phyloP scores from a whole-genome alignment of 2,329 filamentous ascomycete species.

The Dactylonectria estremocensis region DNA sequence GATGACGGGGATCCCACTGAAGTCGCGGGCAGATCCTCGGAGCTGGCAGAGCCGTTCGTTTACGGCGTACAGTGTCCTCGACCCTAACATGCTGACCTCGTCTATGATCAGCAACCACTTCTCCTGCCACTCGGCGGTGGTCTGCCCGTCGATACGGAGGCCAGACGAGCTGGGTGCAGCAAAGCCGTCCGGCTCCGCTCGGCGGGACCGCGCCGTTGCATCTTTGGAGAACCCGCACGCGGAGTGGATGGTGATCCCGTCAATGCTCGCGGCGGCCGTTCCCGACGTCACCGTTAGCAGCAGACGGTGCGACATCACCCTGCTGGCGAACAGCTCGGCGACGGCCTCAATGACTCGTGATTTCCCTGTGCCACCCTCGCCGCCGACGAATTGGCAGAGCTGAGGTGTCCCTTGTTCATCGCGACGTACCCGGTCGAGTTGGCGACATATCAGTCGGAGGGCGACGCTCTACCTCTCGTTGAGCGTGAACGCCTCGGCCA shows the following conservation, averaged over 20 bases:
- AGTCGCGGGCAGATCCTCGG: slow-evolving; percentile 5
- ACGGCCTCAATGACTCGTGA: slow-evolving; percentile 26
- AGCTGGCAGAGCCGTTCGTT: slow-evolving; percentile 18
- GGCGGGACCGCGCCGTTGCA: not conserved
- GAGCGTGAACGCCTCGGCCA: slow-evolving; percentile 9
- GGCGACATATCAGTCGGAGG: slow-evolving; percentile 24
- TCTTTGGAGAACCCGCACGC: slow-evolving; percentile 27
- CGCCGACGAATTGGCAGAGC: slow-evolving; percentile 33
- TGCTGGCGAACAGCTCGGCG: slow-evolving; percentile 18
- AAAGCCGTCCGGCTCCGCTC: not conserved
- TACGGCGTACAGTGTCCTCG: slow-evolving; percentile 15
- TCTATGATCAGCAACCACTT: slow-evolving; percentile 25
- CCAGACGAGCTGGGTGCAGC: slow-evolving; percentile 43
- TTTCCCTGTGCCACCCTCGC: slow-evolving; percentile 31
- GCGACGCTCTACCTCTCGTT: slow-evolving; percentile 21
- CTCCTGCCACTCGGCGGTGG: slow-evolving; percentile 27
- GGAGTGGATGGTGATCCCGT: slow-evolving; percentile 29
- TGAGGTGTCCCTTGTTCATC: slow-evolving; percentile 10
- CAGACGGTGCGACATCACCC: slow-evolving; percentile 4
- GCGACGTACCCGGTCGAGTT: no score
- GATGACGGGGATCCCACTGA: slow-evolving; percentile 19
- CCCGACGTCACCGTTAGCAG: slow-evolving; percentile 26
- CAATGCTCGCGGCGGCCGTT: slow-evolving; percentile 19
- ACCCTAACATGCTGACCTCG: slow-evolving; percentile 27
- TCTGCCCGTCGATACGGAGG: slow-evolving; percentile 34